Evolutionary conservation across 2,329 filamentous ascomycete genomes (phyloP).

Genomic region (Aspergillus floridensis): DNA sequence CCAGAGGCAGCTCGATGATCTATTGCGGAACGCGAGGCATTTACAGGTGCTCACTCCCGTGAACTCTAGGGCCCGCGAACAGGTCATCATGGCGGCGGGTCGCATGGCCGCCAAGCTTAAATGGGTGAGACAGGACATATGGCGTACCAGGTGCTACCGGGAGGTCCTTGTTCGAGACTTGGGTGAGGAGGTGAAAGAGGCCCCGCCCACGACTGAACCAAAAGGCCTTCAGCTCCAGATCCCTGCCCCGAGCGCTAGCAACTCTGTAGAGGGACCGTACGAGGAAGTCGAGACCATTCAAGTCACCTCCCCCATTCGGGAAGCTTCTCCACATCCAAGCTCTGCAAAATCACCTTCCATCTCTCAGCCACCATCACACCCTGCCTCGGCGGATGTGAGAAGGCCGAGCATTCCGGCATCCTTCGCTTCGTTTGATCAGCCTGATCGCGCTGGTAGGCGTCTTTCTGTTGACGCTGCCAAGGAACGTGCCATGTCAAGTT

Average conservation of each 20-base stretch:
- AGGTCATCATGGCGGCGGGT: slow-evolving; percentile 79
- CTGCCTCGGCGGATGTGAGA: slow-evolving; percentile 24
- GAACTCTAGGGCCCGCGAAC: slow-evolving; percentile 82
- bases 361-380: slow-evolving; percentile 22
- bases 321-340: slow-evolving; percentile 12
- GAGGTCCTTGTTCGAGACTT: slow-evolving; percentile 84
- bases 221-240: slow-evolving; percentile 19
- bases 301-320: slow-evolving; percentile 11
- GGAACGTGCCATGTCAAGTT: slow-evolving; percentile 29
- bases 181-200: slow-evolving; percentile 62
- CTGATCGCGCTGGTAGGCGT: slow-evolving; percentile 25
- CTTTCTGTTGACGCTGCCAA: slow-evolving; percentile 26
- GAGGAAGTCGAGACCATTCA: slow-evolving; percentile 9
- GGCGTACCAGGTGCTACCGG: slow-evolving; percentile 84
- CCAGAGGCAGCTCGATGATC: slow-evolving; percentile 75
- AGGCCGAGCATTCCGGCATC: slow-evolving; percentile 35
- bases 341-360: slow-evolving; percentile 17
- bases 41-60: slow-evolving; percentile 85
- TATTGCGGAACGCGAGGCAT: slow-evolving; percentile 86
- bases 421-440: slow-evolving; percentile 31
- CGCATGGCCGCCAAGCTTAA: slow-evolving; percentile 84
- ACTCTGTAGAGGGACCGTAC: slow-evolving; percentile 15
- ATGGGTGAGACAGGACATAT: slow-evolving; percentile 92
- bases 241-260: slow-evolving; percentile 13
- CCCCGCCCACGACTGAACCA: slow-evolving; percentile 30